Percentiles rank a stretch among this genome's conserved stretches.
phyloP scores from a whole-genome alignment of 2,329 filamentous ascomycete species.

The Rhinocladiella mackenziei region DNA sequence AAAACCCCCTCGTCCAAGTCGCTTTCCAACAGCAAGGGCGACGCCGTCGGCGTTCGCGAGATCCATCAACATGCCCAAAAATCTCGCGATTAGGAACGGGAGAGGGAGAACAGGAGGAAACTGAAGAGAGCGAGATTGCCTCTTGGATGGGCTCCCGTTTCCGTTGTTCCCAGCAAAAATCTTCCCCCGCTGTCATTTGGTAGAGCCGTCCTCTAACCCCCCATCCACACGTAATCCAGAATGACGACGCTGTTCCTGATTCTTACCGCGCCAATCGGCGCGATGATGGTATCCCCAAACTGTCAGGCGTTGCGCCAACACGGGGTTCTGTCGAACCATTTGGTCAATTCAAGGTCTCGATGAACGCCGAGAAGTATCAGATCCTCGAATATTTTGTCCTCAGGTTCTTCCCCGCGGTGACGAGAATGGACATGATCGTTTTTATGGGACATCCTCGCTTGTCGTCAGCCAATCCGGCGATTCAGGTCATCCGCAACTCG shows the following conservation, averaged over 20 bases:
- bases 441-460: conserved; percentile 11
- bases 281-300: conserved; percentile 1
- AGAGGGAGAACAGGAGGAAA: conserved; percentile 10
- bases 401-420: conserved; percentile 21
- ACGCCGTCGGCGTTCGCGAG: conserved; percentile 9
- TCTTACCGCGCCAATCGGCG: neutral
- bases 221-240: neutral
- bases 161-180: conserved; percentile 1
- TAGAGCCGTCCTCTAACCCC: neutral
- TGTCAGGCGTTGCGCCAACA: conserved; percentile 4
- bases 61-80: conserved; percentile 22
- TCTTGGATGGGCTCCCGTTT: conserved; percentile 13
- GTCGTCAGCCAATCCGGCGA: conserved; percentile 6
- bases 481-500: conserved; percentile 12
- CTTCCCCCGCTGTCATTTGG: neutral
- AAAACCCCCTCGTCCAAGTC: conserved; percentile 17
- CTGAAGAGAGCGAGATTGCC: conserved; percentile 12
- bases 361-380: conserved; percentile 16
- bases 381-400: conserved; percentile 19
- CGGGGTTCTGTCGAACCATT: conserved; percentile 15
- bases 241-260: neutral
- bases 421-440: conserved; percentile 11
- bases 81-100: conserved; percentile 17
- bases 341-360: conserved; percentile 16
- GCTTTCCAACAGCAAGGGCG: conserved; percentile 19